Base-by-base conservation (phyloP, 805 yeast genomes). In the Cyberlindnera subsufficiens region DNA sequence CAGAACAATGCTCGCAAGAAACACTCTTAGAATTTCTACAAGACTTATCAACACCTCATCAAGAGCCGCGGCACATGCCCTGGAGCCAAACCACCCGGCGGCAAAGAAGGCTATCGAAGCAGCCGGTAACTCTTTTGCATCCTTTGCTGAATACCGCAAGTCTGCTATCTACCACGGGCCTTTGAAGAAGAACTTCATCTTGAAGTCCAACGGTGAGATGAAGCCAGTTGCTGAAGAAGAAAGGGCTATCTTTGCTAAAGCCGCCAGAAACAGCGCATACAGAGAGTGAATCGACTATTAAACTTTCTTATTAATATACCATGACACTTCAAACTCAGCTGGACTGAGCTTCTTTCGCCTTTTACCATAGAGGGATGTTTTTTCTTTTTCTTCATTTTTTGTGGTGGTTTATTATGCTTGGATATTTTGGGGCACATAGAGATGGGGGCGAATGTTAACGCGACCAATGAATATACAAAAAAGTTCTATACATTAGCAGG, bases 91-190 rank as follows among this genome's bases (percentile, higher is more conserved):
- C 32, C 35, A 42, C 37, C 29, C 32, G 34, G 27, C 33, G 32
- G 47, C 39, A 39, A 47, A 22, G 30, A 35, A 29, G 20, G 35
- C 38, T 3, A 22, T 22, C 10, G 27, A 22, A 11, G 32, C 37
- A 18, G 33, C 58, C 4, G 68, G 70, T 14, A 62, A 65, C 53
- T 60, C 68, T 1, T 65, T 64, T 47, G 43, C 42, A 10, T 58
- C 66, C 0, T 65, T 65, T 44, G 59, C 61, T 31, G 68, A 65
- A 42, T 65, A 65, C 49, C 63, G 70, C 52, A 62, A 60, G 46
- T 54, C 55, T 18, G 68, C 68, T 11, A 62, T 57, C 43, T 64
- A 63, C 35, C 66, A 64, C 44, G 70, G 70, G 17, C 70, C 69
- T 9, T 49, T 65, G 43, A 61, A 51, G 14, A 57, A 55, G 46